Conservation (phyloP, 805 yeast species). For the Teunomyces funiuensis region DNA sequence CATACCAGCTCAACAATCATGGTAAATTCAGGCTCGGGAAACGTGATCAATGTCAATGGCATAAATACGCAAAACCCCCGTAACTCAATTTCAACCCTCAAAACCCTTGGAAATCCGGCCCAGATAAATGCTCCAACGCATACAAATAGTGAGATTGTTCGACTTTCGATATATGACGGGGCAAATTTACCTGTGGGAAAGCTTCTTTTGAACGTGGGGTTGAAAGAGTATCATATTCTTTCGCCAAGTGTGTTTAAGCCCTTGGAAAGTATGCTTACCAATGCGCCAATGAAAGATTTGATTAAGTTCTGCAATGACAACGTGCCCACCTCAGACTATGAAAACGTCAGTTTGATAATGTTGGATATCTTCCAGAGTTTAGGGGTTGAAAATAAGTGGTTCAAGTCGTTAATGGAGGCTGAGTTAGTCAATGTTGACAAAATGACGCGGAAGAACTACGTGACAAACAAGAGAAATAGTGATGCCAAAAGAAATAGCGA, state of each 20-base stretch:
- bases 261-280: slow-evolving; percentile 59
- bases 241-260: slow-evolving; percentile 59
- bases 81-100: slow-evolving; percentile 6
- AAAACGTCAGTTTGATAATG: slow-evolving; percentile 56
- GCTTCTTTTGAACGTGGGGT: slow-evolving; percentile 49
- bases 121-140: neutral
- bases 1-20: slow-evolving; percentile 34
- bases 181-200: slow-evolving; percentile 54
- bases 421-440: slow-evolving; percentile 58
- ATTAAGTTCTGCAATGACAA: slow-evolving; percentile 45
- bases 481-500: slow-evolving; percentile 15
- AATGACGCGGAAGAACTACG: slow-evolving; percentile 42
- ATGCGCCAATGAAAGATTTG: slow-evolving; percentile 53
- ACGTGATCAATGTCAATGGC: slow-evolving; percentile 22
- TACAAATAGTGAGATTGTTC: slow-evolving; percentile 22
- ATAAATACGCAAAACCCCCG: slow-evolving; percentile 10
- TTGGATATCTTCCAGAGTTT: slow-evolving; percentile 74
- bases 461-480: slow-evolving; percentile 23
- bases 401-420: slow-evolving; percentile 61
- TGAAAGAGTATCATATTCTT: slow-evolving; percentile 56
- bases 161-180: slow-evolving; percentile 46
- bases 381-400: slow-evolving; percentile 70
- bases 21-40: slow-evolving; percentile 23
- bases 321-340: slow-evolving; percentile 46
- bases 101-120: neutral